phyloP scores from a whole-genome alignment of 805 yeast species.

The Debaryomyces castellii region DNA sequence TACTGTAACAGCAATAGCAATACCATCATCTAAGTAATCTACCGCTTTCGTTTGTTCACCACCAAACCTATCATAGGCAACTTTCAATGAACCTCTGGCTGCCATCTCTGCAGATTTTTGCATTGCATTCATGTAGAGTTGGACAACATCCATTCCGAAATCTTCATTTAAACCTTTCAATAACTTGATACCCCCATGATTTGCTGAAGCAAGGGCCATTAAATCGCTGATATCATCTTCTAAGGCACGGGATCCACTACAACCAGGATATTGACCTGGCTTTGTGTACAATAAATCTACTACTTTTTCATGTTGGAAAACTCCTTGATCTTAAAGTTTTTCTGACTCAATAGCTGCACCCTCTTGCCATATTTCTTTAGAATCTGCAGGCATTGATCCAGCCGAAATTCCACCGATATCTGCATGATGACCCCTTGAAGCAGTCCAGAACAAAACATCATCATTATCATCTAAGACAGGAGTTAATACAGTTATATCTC shows the following conservation, averaged over 20 bases:
- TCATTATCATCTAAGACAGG: constrained; percentile 18
- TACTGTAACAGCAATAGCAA: constrained; percentile 14
- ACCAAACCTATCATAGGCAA: constrained; percentile 41
- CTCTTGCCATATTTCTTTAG: constrained; percentile 17
- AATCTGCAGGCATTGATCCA: constrained; percentile 17
- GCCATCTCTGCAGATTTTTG: constrained; percentile 75
- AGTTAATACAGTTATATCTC: constrained; percentile 48
- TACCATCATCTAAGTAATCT: constrained; percentile 19
- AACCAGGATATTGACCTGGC: constrained; percentile 17
- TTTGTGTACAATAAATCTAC: constrained; percentile 12
- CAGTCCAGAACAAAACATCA: constrained; percentile 13
- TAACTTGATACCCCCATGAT: constrained; percentile 73
- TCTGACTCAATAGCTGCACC: constrained; percentile 19
- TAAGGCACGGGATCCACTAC: constrained; percentile 19
- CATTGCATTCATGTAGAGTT: constrained; percentile 77
- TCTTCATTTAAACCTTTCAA: constrained; percentile 59
- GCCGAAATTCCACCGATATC: constrained; percentile 22
- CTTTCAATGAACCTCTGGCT: constrained; percentile 44
- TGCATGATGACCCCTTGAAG: constrained; percentile 23
- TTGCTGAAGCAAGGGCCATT: constrained; percentile 85
- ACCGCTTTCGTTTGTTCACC: constrained; percentile 21
- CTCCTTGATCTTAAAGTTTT: constrained; percentile 17
- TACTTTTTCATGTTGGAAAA: constrained; percentile 17
- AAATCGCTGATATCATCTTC: constrained; percentile 46
- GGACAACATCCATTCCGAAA: constrained; percentile 57